Evolutionary conservation across 805 yeast genomes (phyloP), one percentile per base, ranked within the genome.

Genomic region (Metschnikowia kofuensis): DNA sequence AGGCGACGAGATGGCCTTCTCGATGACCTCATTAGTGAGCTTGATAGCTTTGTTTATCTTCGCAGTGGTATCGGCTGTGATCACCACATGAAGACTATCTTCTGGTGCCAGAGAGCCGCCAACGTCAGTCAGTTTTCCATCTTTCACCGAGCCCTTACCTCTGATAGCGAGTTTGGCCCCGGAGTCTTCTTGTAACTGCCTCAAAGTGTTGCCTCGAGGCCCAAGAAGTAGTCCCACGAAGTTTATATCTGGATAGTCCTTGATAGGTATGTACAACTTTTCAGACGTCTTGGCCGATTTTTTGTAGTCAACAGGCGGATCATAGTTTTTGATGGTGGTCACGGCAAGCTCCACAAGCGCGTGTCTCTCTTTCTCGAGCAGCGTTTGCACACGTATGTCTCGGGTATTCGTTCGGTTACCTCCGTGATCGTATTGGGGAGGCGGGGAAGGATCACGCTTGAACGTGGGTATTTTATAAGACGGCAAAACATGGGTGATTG

Each of bases 121-220:
- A 21, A 55, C 36, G 26, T 60, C 66, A 37, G 53, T 59, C 26
- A 68, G 66, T 64, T 83, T 86, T 31, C 98, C 98, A 61, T 89
- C 96, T 62, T 92, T 92, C 15, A 90, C 96, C 1, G 97, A 91
- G 0, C 99, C 99, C 57, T 87, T 84, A 28, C 99, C 99, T 57
- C 99, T 76, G 43, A 94, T 87, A 2, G 91, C 95, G 50, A 94
- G 85, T 55, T 78, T 81, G 14, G 98, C 97, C 1, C 96, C 96
- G 36, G 96, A 85, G 43, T 85, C 83, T 29, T 80, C 83, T 63
- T 92, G 96, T 66, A 95, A 69, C 57, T 82, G 80, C 51, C 87
- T 80, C 58, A 92, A 69, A 0, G 97, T 92, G 58, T 87, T 85
- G 26, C 98, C 99, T 73, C 99, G 83, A 31, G 99, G 99, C 0